Evolutionary conservation across 805 yeast genomes (phyloP), one percentile per base, ranked within the genome.

Genomic region (Nakazawaea ishiwadae): DNA sequence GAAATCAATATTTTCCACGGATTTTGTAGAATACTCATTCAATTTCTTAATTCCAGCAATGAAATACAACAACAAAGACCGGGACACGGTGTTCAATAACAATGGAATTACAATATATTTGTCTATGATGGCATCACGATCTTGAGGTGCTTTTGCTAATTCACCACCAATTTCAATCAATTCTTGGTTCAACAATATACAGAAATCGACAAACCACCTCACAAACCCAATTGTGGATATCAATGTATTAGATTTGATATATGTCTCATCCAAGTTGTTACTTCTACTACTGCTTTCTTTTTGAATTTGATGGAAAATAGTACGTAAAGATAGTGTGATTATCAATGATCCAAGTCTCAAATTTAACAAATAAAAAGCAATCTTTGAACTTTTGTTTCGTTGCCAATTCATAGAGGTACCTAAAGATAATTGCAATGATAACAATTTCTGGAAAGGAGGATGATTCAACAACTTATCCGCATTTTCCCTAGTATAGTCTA

Each of bases 131-230:
- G 42, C 48, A 30, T 53, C 55, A 27, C 51, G 48, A 29, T 52
- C 48, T 18, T 44, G 35, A 23, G 46, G 42, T 36, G 56, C 49
- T 4, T 52, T 51, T 16, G n/a, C 14, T 8, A 60, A 56, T 2
- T 51, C 50, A 37, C 45, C 54, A 28, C 52, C 52, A 20, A 80
- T 51, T 26, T 79, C 73, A 18, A 81, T 54, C 26, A 84, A 60
- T 49, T 91, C 96, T 58, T 90, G 95, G 41, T 80, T 76, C 31
- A 86, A 56, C 47, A 76, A 79, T 1, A 82, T 77, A 41, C 87
- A 68, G 46, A 87, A 76, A 55, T 89, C 96, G 24, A 87, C 73
- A 49, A 86, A 74, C 96, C 97, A 91, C 51, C 87, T 77, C 7
- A 84, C 77, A 30, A 84, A 76, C 0, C 97, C 97, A n/a, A 86